phyloP scores from a whole-genome alignment of 306 rosid species.

The Quercus robur region DNA sequence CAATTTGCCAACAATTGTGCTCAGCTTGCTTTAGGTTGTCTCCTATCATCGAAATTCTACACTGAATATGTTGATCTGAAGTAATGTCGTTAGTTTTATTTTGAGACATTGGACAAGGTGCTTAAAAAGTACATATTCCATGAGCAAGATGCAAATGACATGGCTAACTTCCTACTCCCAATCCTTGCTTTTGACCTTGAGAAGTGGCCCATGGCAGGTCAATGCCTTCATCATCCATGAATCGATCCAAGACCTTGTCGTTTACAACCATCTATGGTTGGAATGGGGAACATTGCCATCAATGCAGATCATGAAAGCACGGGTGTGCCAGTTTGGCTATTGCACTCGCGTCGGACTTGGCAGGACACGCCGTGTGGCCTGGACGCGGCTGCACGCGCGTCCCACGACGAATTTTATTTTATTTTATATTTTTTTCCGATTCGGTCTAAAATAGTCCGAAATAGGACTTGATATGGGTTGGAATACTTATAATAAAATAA shows the following conservation, averaged over 20 bases:
- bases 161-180: constrained; percentile 67
- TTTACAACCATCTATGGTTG: constrained; percentile 56
- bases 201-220: constrained; percentile 75
- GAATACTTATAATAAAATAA: too few species aligned
- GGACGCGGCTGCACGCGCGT: fast-evolving
- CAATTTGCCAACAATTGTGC: constrained; percentile 17
- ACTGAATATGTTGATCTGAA: constrained; percentile 78
- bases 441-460: too few species aligned
- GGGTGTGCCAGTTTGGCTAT: too few species aligned
- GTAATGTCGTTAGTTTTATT: constrained; percentile 77
- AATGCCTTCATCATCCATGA: constrained; percentile 87
- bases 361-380: fast-evolving
- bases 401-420: too few species aligned
- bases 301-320: constrained; percentile 36
- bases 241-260: constrained; percentile 62
- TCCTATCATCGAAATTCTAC: constrained; percentile 80
- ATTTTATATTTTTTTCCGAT: too few species aligned
- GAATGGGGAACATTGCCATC: constrained; percentile 58
- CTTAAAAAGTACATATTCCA: constrained; percentile 83
- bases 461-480: too few species aligned
- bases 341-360: fast-evolving
- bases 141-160: constrained; percentile 66
- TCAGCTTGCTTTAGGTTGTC: constrained; percentile 88
- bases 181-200: constrained; percentile 85
- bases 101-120: constrained; percentile 85